Evolutionary conservation across 2,329 filamentous ascomycete genomes (phyloP).

Genomic region (Leptosphaerulina australis): DNA sequence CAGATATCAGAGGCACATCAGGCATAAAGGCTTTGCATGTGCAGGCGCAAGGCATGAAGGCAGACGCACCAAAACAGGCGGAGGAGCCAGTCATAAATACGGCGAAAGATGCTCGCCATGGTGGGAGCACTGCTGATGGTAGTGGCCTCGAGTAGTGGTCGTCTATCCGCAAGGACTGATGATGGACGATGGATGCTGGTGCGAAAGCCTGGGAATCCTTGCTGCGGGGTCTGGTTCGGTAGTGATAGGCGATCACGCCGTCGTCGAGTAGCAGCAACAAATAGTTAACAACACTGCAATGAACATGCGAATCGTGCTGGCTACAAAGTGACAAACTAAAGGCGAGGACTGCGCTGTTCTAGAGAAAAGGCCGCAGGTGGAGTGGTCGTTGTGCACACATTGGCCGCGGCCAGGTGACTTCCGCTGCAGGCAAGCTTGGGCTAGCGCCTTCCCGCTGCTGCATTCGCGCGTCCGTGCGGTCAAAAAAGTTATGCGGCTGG

Average conservation of each 20-base stretch:
- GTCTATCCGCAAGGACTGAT: constrained; percentile 31
- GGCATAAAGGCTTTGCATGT: constrained; percentile 29
- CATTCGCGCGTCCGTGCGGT: constrained; percentile 15
- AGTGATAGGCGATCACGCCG: constrained; percentile 38
- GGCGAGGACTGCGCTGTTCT: constrained; percentile 40
- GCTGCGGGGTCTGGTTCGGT: constrained; percentile 43
- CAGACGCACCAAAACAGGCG: constrained; percentile 88
- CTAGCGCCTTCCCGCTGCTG: constrained; percentile 19
- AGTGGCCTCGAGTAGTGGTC: constrained; percentile 45
- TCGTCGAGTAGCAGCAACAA: constrained; percentile 32
- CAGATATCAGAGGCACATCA: constrained; percentile 39
- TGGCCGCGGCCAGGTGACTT: constrained; percentile 26
- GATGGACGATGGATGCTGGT: constrained; percentile 37
- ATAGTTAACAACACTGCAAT: constrained; percentile 30
- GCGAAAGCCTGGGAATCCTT: constrained; percentile 46
- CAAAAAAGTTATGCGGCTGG: constrained; percentile 18
- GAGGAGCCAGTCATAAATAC: constrained; percentile 97
- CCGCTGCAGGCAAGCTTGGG: constrained; percentile 15
- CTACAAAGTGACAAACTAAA: constrained; percentile 29
- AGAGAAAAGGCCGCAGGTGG: constrained; percentile 23
- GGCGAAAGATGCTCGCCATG: constrained; percentile 92
- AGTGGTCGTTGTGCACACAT: constrained; percentile 31
- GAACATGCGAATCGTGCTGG: constrained; percentile 17
- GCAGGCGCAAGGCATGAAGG: constrained; percentile 18
- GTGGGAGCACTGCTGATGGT: constrained; percentile 23